Evolutionary conservation across 306 rosid genomes (phyloP), one percentile per base, ranked within the genome.

Genomic region (Acmispon strigosus): DNA sequence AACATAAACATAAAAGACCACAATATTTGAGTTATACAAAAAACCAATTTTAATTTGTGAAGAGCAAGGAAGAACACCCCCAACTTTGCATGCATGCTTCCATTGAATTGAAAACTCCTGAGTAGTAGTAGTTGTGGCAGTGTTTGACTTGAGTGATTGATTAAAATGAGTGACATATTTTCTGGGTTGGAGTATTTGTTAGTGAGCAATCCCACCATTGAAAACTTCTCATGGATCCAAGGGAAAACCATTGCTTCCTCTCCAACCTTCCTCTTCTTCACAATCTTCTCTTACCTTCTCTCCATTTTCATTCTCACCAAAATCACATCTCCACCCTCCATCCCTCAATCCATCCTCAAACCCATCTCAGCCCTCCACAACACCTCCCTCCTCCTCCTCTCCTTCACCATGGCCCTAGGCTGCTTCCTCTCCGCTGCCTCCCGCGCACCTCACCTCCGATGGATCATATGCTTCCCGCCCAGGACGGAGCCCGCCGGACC

Each of bases 371-470:
- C 80, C 73, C 11, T 88, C 78, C 94, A 90, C 54, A 88, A 76
- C 82, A 69, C 72, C 47, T 17, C 39, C 69, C 96, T 90, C 49
- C 74, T 90, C 8, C 27, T 71, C 22, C 87, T 87, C 72, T 90
- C 96, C 55, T 62, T 81, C 61, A 39, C 19, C 66, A 90, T 90
- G 91, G 93, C 94, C 83, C 66, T 81, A 2, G 96, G 91, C 4
- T 84, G 87, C 81, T 7, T 84, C 62, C 80, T 88, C 62, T 73
- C 91, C 74, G 47, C 73, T 66, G 4, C 81, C 59, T 60, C 82
- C 57, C 83, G 62, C 24, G 76, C 84, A 0, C 83, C 83, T 59
- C 62, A 75, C 32, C 65, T 64, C 66, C 80, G 24, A 41, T 84
- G 81, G 76, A 36, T 79, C 66, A 41, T 89, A 72, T 89, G 92